Evolutionary conservation across 306 rosid genomes (phyloP).

Genomic region (Castanospermum australe): DNA sequence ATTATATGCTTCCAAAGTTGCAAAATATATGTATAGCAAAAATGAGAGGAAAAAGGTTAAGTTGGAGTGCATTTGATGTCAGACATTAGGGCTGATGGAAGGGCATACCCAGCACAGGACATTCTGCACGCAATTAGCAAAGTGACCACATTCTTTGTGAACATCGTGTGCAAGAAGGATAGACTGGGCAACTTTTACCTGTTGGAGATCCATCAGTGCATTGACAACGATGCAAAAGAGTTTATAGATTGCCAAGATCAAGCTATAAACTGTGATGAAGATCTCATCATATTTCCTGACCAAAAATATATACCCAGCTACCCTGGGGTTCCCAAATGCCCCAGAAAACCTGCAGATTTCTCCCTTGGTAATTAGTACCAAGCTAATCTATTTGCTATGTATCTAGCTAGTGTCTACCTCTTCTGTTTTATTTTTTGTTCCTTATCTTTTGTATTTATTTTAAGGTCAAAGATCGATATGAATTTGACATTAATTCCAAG

Average conservation of each 20-base stretch:
- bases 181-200: background rate
- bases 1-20: background rate
- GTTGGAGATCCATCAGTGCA: background rate
- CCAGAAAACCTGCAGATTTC: background rate
- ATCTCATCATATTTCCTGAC: background rate
- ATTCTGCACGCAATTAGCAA: background rate
- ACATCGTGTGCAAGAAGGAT: background rate
- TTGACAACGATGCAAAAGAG: background rate
- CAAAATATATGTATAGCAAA: background rate
- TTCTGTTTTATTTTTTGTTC: too few relatives aligned
- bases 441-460: background rate
- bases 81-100: background rate
- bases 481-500: background rate
- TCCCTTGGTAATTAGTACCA: background rate
- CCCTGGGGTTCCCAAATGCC: background rate
- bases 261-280: background rate
- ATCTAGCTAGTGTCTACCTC: too few relatives aligned
- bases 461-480: background rate
- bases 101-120: background rate
- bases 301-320: background rate
- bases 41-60: background rate
- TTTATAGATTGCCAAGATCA: background rate
- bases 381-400: background rate
- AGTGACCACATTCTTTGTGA: background rate
- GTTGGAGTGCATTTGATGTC: background rate